Conservation (phyloP, 1,139 yeast genomes). For the Entelexis paramagnoliae region DNA sequence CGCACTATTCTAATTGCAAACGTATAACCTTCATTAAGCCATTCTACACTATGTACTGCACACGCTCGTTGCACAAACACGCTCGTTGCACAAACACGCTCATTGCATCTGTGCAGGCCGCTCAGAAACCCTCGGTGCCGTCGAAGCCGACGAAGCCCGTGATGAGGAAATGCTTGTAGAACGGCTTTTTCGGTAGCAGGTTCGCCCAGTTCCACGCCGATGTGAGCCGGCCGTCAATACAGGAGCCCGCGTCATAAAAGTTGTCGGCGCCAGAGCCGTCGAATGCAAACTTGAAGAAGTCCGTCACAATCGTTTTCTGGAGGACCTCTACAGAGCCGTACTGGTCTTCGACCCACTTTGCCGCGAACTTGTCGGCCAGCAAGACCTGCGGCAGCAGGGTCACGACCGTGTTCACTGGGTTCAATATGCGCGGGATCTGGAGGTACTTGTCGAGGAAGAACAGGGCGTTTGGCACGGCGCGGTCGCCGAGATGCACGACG, state of each 20-base stretch:
- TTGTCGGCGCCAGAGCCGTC: conserved; percentile 72
- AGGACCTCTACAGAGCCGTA: conserved; percentile 46
- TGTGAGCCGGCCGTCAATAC: conserved; percentile 68
- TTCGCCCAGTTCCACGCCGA: conserved; percentile 77
- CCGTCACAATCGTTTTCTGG: conserved; percentile 46
- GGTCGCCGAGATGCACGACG: conserved; percentile 67
- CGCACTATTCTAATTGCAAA: too few relatives aligned
- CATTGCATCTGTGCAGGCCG: too few relatives aligned
- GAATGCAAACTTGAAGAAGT: conserved; percentile 64
- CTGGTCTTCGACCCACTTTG: conserved; percentile 44
- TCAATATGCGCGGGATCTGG: conserved; percentile 62
- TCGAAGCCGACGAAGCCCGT: conserved; percentile 71
- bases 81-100: too few relatives aligned
- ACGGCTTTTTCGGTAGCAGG: conserved; percentile 50
- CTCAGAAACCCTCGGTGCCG: conserved; percentile 47
- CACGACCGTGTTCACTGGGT: conserved; percentile 53
- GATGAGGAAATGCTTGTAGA: conserved; percentile 51
- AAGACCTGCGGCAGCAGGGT: conserved; percentile 42
- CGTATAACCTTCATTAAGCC: too few relatives aligned
- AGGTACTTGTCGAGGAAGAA: conserved; percentile 65
- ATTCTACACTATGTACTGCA: too few relatives aligned
- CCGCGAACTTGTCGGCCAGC: conserved; percentile 40
- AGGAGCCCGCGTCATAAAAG: conserved; percentile 67
- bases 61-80: too few relatives aligned
- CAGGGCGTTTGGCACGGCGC: conserved; percentile 67